Evolutionary conservation across 495 filamentous ascomycete genomes (phyloP), one percentile per base, ranked within the genome.

Genomic region (Penicillium maclennaniae): DNA sequence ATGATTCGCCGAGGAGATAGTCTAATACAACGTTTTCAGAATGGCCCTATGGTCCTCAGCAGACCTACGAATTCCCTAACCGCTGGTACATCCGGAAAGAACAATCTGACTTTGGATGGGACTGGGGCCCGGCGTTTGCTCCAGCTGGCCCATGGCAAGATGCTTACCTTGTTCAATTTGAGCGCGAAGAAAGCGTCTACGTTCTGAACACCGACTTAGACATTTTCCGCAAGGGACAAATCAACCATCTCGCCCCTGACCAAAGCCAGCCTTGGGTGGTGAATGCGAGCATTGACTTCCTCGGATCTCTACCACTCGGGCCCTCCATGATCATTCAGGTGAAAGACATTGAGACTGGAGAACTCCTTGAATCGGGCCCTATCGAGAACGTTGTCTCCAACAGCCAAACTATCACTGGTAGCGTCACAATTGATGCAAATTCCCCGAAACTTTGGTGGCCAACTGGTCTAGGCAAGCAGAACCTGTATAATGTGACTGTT

Each of bases 21-120:
- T 43, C 45, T 60, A 19, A 58, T 17, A 57, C 14, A 43, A 19
- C 37, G 6, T 44, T 14, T 8, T 3, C 17, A 73, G 72, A 66
- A 42, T 82, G 78, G 79, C 79, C 80, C 1, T 44, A 44, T 50
- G 63, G 65, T 17, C 69, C 80, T 3, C 70, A 84, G 36, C 46
- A 65, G 17, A 40, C 58, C 10, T 71, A 67, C 53, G 68, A 72
- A 52, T 84, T 85, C 50, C 62, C 71, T 0, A 78, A 84, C 50
- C 74, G 83, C 5, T 77, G 79, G 68, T 86, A 80, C 45, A 83
- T 86, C 40, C 81, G 85, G 31, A 88, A 87, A 62, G 79, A 87
- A 54, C 84, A 87, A 56, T 83, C 76, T 9, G 85, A 88, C 55
- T 86, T 88, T 60, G 85, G 85, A 9, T 87, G 83, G 83, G 85